Evolutionary conservation across 2,329 filamentous ascomycete species (phyloP).

Genomic region (Ophiocordyceps camponoti-leonardi): DNA sequence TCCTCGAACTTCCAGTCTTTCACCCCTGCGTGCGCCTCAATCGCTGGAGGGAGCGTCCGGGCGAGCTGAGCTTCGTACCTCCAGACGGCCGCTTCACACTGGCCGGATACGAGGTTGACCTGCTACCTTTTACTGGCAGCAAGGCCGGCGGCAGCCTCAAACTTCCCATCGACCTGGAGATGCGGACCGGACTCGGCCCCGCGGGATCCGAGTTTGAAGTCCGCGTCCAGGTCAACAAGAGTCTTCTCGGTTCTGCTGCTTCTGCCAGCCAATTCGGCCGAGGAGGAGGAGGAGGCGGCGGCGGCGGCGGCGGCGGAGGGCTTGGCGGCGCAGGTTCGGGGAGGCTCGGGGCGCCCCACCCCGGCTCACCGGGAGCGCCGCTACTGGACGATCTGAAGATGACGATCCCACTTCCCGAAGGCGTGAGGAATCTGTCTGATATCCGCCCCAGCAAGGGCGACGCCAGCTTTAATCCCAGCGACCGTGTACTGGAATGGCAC

Average conservation of each 20-base stretch:
- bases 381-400: conserved; percentile 62
- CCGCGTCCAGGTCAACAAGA: conserved; percentile 51
- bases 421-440: conserved; percentile 70
- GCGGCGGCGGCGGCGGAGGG: conserved; percentile 16
- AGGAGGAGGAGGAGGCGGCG: conserved; percentile 17
- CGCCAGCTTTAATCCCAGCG: conserved; percentile 60
- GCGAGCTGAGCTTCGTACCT: conserved; percentile 88
- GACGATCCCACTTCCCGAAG: conserved; percentile 59
- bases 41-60: conserved; percentile 77
- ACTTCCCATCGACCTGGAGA: conserved; percentile 65
- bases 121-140: conserved; percentile 54
- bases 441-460: conserved; percentile 69
- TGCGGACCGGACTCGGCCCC: conserved; percentile 62
- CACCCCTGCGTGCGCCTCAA: conserved; percentile 86
- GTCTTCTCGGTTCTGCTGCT: conserved; percentile 29
- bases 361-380: conserved; percentile 39
- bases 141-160: conserved; percentile 49
- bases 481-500: conserved; percentile 63
- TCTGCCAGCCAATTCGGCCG: conserved; percentile 21
- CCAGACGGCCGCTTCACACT: conserved; percentile 89
- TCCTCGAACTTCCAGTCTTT: conserved; percentile 82
- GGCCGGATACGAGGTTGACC: conserved; percentile 84
- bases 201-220: conserved; percentile 79
- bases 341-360: conserved; percentile 22
- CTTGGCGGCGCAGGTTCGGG: conserved; percentile 10